phyloP scores from a whole-genome alignment of 2,329 filamentous ascomycete species.

The Colletotrichum simmondsii region DNA sequence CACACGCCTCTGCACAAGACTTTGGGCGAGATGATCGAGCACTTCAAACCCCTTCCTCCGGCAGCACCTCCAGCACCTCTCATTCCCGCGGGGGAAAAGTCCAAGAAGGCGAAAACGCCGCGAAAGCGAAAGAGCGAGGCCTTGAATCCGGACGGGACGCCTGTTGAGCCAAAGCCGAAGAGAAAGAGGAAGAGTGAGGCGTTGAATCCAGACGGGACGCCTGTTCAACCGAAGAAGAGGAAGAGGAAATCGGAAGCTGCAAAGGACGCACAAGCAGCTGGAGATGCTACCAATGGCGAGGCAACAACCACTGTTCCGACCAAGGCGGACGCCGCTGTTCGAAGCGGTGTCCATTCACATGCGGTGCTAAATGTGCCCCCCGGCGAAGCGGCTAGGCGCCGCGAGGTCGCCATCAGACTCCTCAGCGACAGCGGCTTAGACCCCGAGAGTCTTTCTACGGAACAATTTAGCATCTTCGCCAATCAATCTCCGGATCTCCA shows the following conservation, averaged over 20 bases:
- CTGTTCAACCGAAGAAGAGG: conserved; percentile 5
- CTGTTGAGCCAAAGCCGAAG: conserved; percentile 36
- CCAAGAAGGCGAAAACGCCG: conserved; percentile 41
- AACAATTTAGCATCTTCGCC: conserved; percentile 69
- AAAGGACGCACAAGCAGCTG: conserved; percentile 4
- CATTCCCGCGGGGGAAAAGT: conserved; percentile 37
- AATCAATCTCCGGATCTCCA: conserved; percentile 69
- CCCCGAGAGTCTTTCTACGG: conserved; percentile 60
- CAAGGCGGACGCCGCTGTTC: conserved; percentile 30
- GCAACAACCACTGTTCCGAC: conserved; percentile 9
- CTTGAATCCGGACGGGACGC: conserved; percentile 31
- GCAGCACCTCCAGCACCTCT: conserved; percentile 40
- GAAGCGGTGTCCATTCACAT: conserved; percentile 33
- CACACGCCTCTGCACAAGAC: conserved; percentile 68
- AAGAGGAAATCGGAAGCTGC: conserved; percentile 17
- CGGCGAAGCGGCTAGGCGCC: conserved; percentile 61
- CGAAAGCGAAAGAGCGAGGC: conserved; percentile 38
- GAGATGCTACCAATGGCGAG: conserved; percentile 1
- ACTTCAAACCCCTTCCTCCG: conserved; percentile 57
- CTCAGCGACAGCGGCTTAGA: conserved; percentile 60
- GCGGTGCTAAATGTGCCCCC: conserved; percentile 44
- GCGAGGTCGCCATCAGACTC: conserved; percentile 59
- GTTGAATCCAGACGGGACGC: conserved; percentile 10
- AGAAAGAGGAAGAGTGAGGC: conserved; percentile 41
- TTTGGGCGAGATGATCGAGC: conserved; percentile 59